Base-by-base conservation (phyloP, 1,284 basidiomycete species). In the Pseudozyma sp. region DNA sequence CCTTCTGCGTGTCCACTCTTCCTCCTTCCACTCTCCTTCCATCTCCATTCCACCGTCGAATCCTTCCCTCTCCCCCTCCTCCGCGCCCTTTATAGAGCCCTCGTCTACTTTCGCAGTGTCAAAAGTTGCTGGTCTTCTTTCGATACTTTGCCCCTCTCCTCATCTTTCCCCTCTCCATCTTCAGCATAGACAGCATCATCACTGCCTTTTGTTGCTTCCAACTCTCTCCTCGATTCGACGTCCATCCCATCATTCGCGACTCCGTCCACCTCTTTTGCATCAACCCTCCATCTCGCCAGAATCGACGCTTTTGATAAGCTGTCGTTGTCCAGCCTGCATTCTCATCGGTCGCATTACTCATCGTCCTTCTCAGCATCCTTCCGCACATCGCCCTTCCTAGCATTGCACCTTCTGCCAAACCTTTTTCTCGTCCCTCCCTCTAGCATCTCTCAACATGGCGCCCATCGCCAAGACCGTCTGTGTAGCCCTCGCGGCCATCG, bases 391-490 rank as follows among this genome's bases (percentile, higher is more conserved):
- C 24, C 39, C 1, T 39, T 43, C 48, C 8, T 35, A 43, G 50
- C 58, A 56, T 53, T 17, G 5, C 43, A 29, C 51, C 7, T 34
- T 1, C 40, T n/a, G 13, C 16, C 40, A n/a, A 13, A 2, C 11
- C 40, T 5, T 42, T 42, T 16, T 16, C 40, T 42, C 11, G n/a
- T 49, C 43, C 48, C 34, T 29, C 17, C 19, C 9, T 10, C 17
- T 47, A 42, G 37, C 42, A 39, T 53, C 52, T 29, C 6, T 54
- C 66, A 69, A 6, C 60, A 75, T 75, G 72, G 72, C 68, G 40
- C 72, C 72, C 48, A 75, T 75, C 54, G 72, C 72, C 34, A 70
- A 68, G 68, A 75, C 68, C 45, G 60, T 75, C 45, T 75, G 72
- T 57, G 42, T 62, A 29, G 72, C 72, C 45, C 68, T 75, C 33